Percentiles rank a stretch among this genome's conserved stretches.
Conservation (phyloP, 192 early-diverging fungal species). For the Backusella circina region DNA sequence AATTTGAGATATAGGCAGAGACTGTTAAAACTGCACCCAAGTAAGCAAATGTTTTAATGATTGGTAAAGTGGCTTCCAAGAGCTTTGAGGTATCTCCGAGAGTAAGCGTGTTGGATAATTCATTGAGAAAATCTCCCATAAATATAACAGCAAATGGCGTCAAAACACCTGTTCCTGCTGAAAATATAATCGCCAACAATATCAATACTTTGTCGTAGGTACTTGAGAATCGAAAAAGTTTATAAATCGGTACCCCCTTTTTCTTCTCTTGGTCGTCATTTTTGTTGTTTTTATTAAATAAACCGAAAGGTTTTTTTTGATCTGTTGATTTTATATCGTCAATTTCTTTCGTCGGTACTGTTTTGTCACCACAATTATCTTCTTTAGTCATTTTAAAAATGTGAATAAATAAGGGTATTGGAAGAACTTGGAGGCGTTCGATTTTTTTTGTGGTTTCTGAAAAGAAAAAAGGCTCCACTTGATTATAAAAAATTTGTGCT, state of each 20-base stretch:
- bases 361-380: too few species aligned
- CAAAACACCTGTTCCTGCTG: slow-evolving; percentile 20
- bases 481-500: too few species aligned
- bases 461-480: too few species aligned
- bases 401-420: too few species aligned
- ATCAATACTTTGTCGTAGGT: neutral
- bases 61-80: slow-evolving; percentile 9
- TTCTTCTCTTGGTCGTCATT: slow-evolving; percentile 23
- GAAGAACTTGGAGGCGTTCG: too few species aligned
- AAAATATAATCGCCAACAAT: neutral
- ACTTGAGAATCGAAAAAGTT: slow-evolving; percentile 63
- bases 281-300: neutral
- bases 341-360: too few species aligned
- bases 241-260: slow-evolving; percentile 45
- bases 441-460: too few species aligned
- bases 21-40: slow-evolving; percentile 53
- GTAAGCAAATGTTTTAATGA: slow-evolving; percentile 43
- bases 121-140: slow-evolving; percentile 23
- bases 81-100: neutral
- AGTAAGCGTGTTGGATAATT: neutral
- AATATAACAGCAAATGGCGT: slow-evolving; percentile 24
- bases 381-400: too few species aligned
- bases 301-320: too few species aligned
- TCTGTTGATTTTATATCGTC: too few species aligned
- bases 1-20: slow-evolving; percentile 55